Evolutionary conservation across 176 grass and related monocot species (phyloP).

Genomic region (Lolium rigidum): DNA sequence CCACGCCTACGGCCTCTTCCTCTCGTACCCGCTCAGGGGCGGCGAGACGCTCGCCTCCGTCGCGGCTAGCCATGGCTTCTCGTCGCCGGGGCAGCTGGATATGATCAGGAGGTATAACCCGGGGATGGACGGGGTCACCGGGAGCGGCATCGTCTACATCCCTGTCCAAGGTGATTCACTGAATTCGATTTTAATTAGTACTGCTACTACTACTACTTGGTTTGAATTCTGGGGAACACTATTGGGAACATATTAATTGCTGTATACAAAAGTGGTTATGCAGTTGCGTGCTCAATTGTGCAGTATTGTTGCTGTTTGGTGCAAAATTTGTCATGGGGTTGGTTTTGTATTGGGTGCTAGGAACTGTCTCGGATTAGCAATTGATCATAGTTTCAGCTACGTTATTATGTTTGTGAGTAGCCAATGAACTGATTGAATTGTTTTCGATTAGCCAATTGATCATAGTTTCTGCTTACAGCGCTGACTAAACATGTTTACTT

Average conservation of each 20-base stretch:
- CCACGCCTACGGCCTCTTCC: constrained; percentile 67
- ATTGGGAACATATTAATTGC: not conserved
- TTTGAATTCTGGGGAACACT: not conserved
- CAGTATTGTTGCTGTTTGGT: not conserved
- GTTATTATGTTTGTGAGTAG: not conserved
- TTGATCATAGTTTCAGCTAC: not conserved
- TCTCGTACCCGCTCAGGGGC: constrained; percentile 59
- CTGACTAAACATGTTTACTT: not conserved
- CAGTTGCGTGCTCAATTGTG: not conserved
- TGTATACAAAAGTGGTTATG: not conserved
- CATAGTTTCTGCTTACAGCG: not conserved
- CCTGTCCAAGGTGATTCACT: constrained; percentile 59
- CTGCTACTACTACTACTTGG: not conserved
- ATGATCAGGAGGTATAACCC: constrained; percentile 68
- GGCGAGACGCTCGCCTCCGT: constrained; percentile 56
- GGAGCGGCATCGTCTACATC: constrained; percentile 59
- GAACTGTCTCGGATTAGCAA: not conserved
- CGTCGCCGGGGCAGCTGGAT: constrained; percentile 27
- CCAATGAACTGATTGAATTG: constrained; percentile 3
- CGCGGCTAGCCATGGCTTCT: constrained; percentile 38
- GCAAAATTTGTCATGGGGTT: not conserved
- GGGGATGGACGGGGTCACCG: constrained; percentile 41
- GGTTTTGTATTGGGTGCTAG: not conserved
- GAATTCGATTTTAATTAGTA: no score
- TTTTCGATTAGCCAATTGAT: no score